Conservation (phyloP, 2,329 filamentous ascomycete species). For the Claviceps sp. region DNA sequence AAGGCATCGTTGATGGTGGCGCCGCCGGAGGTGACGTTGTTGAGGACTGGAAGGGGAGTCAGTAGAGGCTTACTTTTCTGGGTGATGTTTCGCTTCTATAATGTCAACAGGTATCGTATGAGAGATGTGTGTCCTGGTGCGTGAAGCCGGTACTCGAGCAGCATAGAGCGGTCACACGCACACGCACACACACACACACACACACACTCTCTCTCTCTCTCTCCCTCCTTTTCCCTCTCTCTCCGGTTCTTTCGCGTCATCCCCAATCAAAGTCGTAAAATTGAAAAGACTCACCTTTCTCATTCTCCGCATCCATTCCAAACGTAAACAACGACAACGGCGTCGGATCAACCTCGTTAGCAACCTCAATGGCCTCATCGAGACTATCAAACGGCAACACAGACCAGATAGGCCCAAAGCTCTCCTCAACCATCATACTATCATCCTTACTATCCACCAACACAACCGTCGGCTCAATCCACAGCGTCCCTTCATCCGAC, state of each 20-base stretch:
- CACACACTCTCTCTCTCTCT: too few species aligned
- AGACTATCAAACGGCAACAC: conserved; percentile 65
- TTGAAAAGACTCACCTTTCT: conserved; percentile 42
- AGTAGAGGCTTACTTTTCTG: too few species aligned
- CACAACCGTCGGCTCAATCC: conserved; percentile 90
- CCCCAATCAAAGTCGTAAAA: too few species aligned
- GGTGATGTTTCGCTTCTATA: too few species aligned
- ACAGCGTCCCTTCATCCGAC: conserved; percentile 65
- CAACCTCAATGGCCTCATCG: conserved; percentile 74
- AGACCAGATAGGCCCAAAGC: conserved; percentile 84
- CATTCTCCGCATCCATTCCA: conserved; percentile 64
- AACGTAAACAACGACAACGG: conserved; percentile 79
- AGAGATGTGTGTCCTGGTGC: too few species aligned
- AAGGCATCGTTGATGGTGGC: conserved; percentile 37
- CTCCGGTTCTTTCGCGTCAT: too few species aligned
- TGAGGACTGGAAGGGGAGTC: conserved; percentile 15
- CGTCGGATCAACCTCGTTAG: conserved; percentile 69
- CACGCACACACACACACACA: too few species aligned
- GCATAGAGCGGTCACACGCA: too few species aligned
- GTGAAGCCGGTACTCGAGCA: too few species aligned
- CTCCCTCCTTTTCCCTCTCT: too few species aligned
- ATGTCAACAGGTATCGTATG: too few species aligned
- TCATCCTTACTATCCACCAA: conserved; percentile 55
- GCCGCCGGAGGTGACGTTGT: conserved; percentile 31
- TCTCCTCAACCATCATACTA: conserved; percentile 74